These are phyloP conservation scores for Nicotiana paniculata DNA, from an alignment of 257 asterid genomes.

Conservation along the genomic window DNA sequence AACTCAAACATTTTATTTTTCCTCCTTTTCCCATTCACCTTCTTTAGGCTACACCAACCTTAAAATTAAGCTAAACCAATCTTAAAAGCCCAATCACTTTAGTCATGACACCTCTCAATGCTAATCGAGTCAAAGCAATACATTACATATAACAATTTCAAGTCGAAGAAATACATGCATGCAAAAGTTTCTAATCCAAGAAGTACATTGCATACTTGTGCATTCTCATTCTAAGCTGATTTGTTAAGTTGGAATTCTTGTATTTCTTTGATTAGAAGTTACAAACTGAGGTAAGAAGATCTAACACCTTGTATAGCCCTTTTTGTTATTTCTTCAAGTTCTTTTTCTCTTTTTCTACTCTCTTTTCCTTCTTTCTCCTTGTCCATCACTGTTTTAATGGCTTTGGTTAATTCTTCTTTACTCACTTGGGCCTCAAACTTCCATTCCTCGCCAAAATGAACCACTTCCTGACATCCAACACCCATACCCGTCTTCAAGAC, in stretches of 20 bases:
- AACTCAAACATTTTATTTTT: too few species aligned
- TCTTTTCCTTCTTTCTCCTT: neutral
- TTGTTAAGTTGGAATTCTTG: neutral
- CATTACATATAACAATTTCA: too few species aligned
- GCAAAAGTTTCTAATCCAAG: too few species aligned
- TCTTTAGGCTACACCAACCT: too few species aligned
- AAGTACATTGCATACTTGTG: too few species aligned
- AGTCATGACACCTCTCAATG: neutral
- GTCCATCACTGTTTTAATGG: neutral
- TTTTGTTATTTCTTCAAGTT: neutral
- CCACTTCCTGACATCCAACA: neutral
- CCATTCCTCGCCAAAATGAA: neutral
- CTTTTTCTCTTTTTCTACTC: neutral
- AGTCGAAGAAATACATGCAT: too few species aligned
- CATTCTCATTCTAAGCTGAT: neutral
- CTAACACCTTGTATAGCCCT: neutral
- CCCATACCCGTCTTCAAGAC: neutral
- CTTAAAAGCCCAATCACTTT: neutral
- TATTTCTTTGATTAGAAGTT: neutral
- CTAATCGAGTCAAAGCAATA: too few species aligned
- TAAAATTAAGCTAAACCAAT: too few species aligned
- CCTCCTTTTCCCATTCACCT: too few species aligned
- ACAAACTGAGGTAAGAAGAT: conserved; percentile 1
- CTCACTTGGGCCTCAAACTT: neutral
- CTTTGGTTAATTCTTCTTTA: neutral